Conservation (phyloP, 257 asterid genomes). For the Galeopsis tetrahit region DNA sequence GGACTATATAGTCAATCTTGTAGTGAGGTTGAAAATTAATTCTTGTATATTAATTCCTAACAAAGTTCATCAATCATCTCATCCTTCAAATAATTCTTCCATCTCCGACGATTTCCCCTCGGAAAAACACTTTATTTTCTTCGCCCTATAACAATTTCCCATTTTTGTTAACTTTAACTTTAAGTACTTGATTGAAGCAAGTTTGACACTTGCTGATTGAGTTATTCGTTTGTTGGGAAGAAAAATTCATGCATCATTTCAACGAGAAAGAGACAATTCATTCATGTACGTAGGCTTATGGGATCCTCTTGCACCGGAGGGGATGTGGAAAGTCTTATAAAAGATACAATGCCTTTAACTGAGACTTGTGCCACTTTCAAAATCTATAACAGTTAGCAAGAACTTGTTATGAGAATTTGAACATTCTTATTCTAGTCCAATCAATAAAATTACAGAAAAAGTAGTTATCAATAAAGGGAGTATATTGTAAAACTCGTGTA, state of each 20-base stretch:
- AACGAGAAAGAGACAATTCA: background rate
- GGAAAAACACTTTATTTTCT: conserved; percentile 49
- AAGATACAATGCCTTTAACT: background rate
- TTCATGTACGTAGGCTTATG: no score
- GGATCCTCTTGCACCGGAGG: no score
- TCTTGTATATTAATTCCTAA: no score
- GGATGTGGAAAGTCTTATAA: no score
- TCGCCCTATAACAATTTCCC: conserved; percentile 54
- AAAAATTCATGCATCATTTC: background rate
- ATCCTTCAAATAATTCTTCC: conserved; percentile 43
- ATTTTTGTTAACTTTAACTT: conserved; percentile 43
- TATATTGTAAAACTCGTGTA: no score
- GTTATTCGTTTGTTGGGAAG: background rate
- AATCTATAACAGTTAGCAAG: conserved; percentile 9
- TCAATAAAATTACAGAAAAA: background rate
- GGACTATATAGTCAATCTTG: conserved; percentile 37
- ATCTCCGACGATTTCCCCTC: conserved; percentile 56
- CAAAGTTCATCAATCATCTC: conserved; percentile 45
- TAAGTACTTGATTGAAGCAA: background rate
- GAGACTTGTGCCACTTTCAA: conserved; percentile 18
- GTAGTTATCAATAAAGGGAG: no score
- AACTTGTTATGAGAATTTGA: background rate
- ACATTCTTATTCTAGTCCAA: background rate
- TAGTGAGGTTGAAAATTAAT: no score
- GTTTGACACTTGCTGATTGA: conserved; percentile 29